These are phyloP conservation scores for Cladosporium sp. DNA, from an alignment of 2,329 filamentous ascomycete species.

Conservation along the genomic window DNA sequence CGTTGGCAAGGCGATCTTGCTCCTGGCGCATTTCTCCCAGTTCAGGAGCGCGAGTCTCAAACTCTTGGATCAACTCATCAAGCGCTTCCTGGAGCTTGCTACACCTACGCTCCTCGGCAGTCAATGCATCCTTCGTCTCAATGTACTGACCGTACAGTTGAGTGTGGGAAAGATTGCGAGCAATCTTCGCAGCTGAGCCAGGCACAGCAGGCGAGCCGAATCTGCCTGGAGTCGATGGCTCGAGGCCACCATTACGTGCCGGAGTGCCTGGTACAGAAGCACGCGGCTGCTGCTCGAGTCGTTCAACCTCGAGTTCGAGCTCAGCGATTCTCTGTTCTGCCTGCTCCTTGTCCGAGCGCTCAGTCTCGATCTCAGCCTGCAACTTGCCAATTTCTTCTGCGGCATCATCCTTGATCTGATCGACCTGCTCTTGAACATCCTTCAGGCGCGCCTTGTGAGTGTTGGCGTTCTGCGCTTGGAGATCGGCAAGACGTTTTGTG, in stretches of 20 bases:
- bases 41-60: conserved; percentile 84
- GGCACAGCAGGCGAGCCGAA: conserved; percentile 46
- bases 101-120: conserved; percentile 68
- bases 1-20: conserved; percentile 71
- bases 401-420: conserved; percentile 63
- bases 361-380: conserved; percentile 48
- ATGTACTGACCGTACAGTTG: conserved; percentile 62
- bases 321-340: conserved; percentile 61
- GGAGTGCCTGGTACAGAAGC: conserved; percentile 48
- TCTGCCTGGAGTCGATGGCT: conserved; percentile 25
- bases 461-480: conserved; percentile 71
- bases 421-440: conserved; percentile 61
- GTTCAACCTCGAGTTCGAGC: conserved; percentile 59
- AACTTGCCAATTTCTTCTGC: conserved; percentile 52
- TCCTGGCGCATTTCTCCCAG: conserved; percentile 81
- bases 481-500: conserved; percentile 72
- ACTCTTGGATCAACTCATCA: conserved; percentile 77
- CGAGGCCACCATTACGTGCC: conserved; percentile 37
- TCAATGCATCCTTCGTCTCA: conserved; percentile 65
- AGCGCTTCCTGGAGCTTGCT: conserved; percentile 71
- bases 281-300: conserved; percentile 42
- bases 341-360: conserved; percentile 56
- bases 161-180: conserved; percentile 53
- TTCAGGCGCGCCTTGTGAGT: conserved; percentile 67
- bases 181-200: conserved; percentile 49